Evolutionary conservation across 805 yeast genomes (phyloP).

Genomic region (Komagataella kurtzmanii): DNA sequence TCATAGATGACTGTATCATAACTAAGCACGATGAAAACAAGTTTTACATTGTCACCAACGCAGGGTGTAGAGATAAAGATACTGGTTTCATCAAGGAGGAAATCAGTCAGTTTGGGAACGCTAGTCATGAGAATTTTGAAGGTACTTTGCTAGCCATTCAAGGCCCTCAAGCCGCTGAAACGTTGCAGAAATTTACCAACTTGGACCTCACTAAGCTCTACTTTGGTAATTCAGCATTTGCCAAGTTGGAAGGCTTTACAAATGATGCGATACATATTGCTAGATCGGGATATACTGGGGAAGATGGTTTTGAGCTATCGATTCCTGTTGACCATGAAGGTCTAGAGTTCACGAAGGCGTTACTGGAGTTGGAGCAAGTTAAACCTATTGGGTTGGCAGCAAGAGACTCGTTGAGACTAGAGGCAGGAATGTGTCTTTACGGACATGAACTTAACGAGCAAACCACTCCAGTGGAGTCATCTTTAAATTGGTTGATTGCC

Average conservation of each 20-base stretch:
- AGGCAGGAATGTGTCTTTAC: conserved; percentile 97
- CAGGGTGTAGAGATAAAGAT: conserved; percentile 86
- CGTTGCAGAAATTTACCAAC: conserved; percentile 50
- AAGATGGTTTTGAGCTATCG: conserved; percentile 92
- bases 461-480: conserved; percentile 79
- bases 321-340: conserved; percentile 47
- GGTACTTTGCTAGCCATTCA: conserved; percentile 82
- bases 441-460: conserved; percentile 81
- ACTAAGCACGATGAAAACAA: conserved; percentile 65
- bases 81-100: conserved; percentile 45
- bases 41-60: conserved; percentile 88
- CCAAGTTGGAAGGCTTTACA: conserved; percentile 26
- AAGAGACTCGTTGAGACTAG: conserved; percentile 86
- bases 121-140: conserved; percentile 29
- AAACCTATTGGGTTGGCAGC: conserved; percentile 96
- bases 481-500: conserved; percentile 82
- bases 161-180: conserved; percentile 74
- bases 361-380: conserved; percentile 44
- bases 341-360: conserved; percentile 42
- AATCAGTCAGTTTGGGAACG: conserved; percentile 18
- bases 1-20: conserved; percentile 86
- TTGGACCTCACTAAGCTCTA: conserved; percentile 44
- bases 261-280: conserved; percentile 56
- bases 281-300: conserved; percentile 96
- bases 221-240: conserved; percentile 59